phyloP scores from a whole-genome alignment of 1,284 basidiomycete genomes.

The Earliella scabrosa region DNA sequence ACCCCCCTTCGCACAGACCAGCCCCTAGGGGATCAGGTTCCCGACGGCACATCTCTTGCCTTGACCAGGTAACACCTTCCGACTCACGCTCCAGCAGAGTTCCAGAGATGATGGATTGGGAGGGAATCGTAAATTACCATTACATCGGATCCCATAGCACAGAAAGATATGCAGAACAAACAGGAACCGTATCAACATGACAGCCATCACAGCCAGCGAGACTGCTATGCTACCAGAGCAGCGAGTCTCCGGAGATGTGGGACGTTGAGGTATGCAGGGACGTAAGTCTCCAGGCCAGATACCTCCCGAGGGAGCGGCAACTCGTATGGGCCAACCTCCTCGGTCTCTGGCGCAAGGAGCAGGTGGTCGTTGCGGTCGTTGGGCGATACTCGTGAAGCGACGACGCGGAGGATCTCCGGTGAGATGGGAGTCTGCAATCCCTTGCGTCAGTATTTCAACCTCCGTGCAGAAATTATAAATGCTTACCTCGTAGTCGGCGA shows the following conservation, averaged over 20 bases:
- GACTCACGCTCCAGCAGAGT: neutral
- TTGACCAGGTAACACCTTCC: slow-evolving; percentile 15
- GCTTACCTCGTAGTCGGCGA: slow-evolving; percentile 94
- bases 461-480: neutral
- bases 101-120: slow-evolving; percentile 13
- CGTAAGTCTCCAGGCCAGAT: slow-evolving; percentile 86
- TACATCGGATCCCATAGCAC: slow-evolving; percentile 28
- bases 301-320: slow-evolving; percentile 87
- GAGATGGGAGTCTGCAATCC: slow-evolving; percentile 85
- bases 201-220: slow-evolving; percentile 1
- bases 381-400: slow-evolving; percentile 90
- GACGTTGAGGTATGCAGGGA: slow-evolving; percentile 85
- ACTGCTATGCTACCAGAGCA: slow-evolving; percentile 72
- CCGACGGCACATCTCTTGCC: slow-evolving; percentile 25
- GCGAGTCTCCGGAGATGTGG: slow-evolving; percentile 83
- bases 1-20: slow-evolving; percentile 24
- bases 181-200: slow-evolving; percentile 28
- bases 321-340: slow-evolving; percentile 94
- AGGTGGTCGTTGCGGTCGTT: slow-evolving; percentile 97
- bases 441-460: neutral
- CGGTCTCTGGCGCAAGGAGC: slow-evolving; percentile 91
- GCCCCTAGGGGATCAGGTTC: slow-evolving; percentile 25
- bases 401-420: slow-evolving; percentile 94
- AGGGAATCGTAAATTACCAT: slow-evolving; percentile 25
- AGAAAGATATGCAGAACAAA: slow-evolving; percentile 33